These are phyloP conservation scores for Melanogaster broomeanus DNA, from an alignment of 768 basidiomycete species.

Conservation along the genomic window DNA sequence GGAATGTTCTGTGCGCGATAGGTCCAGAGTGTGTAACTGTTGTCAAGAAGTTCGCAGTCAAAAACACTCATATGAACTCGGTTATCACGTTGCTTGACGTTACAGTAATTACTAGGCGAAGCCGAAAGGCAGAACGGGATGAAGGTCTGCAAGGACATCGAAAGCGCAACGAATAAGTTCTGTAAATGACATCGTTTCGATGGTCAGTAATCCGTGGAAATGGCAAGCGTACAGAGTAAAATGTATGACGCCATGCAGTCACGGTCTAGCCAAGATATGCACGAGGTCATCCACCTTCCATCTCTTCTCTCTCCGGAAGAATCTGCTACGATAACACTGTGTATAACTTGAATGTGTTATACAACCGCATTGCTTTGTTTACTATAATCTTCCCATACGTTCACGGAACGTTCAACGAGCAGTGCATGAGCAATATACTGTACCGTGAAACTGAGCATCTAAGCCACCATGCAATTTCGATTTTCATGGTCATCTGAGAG, in stretches of 20 bases:
- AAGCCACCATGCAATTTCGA: too few relatives aligned
- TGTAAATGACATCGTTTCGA: background rate
- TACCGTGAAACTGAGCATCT: too few relatives aligned
- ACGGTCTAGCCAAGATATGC: constrained; percentile 17
- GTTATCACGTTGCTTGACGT: constrained; percentile 9
- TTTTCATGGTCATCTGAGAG: too few relatives aligned
- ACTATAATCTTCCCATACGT: too few relatives aligned
- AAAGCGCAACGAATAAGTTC: constrained; percentile 9
- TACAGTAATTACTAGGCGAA: constrained; percentile 19
- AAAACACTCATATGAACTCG: constrained; percentile 9
- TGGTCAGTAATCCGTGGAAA: background rate
- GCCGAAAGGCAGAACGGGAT: constrained; percentile 17
- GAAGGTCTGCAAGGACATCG: constrained; percentile 15
- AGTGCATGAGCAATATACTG: too few relatives aligned
- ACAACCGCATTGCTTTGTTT: too few relatives aligned
- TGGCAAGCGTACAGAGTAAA: constrained; percentile 15
- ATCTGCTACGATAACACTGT: too few relatives aligned
- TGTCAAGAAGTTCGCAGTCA: background rate
- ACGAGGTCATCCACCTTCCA: constrained; percentile 9
- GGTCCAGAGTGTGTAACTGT: too few relatives aligned
- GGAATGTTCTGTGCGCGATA: too few relatives aligned
- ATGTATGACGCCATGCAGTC: constrained; percentile 20
- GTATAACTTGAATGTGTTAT: too few relatives aligned
- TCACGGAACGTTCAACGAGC: too few relatives aligned
- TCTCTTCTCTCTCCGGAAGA: background rate